Conservation (phyloP, 176 grass and related monocot genomes). For the Neostapfia colusana region DNA sequence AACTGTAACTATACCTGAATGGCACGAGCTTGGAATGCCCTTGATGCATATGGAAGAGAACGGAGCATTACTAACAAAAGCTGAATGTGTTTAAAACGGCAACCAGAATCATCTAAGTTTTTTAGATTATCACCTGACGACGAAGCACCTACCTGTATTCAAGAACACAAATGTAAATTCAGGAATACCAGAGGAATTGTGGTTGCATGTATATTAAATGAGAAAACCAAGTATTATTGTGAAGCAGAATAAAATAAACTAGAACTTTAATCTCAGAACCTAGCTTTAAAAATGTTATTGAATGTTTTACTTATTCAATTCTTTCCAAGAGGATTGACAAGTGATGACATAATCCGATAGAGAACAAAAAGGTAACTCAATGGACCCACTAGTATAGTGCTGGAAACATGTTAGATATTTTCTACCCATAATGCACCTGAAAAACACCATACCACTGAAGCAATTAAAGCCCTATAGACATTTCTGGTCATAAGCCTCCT, state of each 20-base stretch:
- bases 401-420: conserved; percentile 40
- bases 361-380: not conserved
- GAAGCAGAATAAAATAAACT: conserved; percentile 18
- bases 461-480: conserved; percentile 89
- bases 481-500: conserved; percentile 86
- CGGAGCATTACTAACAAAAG: conserved; percentile 83
- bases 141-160: conserved; percentile 73
- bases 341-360: conserved; percentile 17
- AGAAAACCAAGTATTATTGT: not conserved
- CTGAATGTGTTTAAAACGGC: conserved; percentile 83
- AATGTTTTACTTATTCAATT: conserved; percentile 34
- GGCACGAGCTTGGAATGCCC: conserved; percentile 88
- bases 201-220: not conserved
- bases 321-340: conserved; percentile 1
- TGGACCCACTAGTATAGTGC: conserved; percentile 11
- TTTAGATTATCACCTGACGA: conserved; percentile 65
- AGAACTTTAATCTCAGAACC: conserved; percentile 9
- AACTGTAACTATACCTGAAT: conserved; percentile 67
- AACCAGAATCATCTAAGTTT: conserved; percentile 88
- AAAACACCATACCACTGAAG: conserved; percentile 63
- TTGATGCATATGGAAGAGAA: conserved; percentile 82
- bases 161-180: conserved; percentile 31
- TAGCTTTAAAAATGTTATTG: conserved; percentile 19
- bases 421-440: conserved; percentile 18
- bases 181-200: conserved; percentile 7